Conservation (phyloP, 371 early-diverging fungal species). For the Umbelopsis sp. region DNA sequence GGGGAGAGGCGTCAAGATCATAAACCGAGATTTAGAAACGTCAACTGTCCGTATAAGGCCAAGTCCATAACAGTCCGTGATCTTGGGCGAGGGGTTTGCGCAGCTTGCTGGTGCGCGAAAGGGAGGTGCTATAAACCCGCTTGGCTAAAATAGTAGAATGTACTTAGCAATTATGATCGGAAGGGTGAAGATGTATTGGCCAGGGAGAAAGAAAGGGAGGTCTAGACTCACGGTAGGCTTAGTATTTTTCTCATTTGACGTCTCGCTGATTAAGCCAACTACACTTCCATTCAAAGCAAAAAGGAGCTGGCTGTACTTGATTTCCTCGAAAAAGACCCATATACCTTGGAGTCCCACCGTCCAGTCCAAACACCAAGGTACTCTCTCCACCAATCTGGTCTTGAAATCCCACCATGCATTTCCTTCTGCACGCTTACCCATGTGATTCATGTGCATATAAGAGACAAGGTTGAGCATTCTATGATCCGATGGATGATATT, state of each 20-base stretch:
- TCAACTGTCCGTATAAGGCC: constrained; percentile 79
- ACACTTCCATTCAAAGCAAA: constrained; percentile 76
- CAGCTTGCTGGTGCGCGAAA: constrained; percentile 56
- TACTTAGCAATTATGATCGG: background rate
- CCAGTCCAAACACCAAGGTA: constrained; percentile 71
- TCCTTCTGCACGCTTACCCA: constrained; percentile 15
- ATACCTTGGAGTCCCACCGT: constrained; percentile 47
- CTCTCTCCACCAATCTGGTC: constrained; percentile 50
- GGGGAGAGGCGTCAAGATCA: constrained; percentile 70
- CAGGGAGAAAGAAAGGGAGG: background rate
- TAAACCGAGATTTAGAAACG: constrained; percentile 54
- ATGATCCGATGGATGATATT: constrained; percentile 58
- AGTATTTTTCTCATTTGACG: background rate
- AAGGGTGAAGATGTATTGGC: too few species aligned
- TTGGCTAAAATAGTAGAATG: constrained; percentile 15
- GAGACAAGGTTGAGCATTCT: constrained; percentile 58
- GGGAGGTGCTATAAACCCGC: constrained; percentile 35
- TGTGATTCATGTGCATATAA: constrained; percentile 40
- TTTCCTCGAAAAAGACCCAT: constrained; percentile 63
- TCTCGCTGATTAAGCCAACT: constrained; percentile 70
- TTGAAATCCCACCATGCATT: constrained; percentile 60
- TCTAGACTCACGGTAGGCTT: background rate
- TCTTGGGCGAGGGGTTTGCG: constrained; percentile 53
- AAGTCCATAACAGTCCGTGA: constrained; percentile 68
- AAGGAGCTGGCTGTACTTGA: constrained; percentile 71